phyloP scores from a whole-genome alignment of 495 filamentous ascomycete species.

The Hypoxylon rickii region DNA sequence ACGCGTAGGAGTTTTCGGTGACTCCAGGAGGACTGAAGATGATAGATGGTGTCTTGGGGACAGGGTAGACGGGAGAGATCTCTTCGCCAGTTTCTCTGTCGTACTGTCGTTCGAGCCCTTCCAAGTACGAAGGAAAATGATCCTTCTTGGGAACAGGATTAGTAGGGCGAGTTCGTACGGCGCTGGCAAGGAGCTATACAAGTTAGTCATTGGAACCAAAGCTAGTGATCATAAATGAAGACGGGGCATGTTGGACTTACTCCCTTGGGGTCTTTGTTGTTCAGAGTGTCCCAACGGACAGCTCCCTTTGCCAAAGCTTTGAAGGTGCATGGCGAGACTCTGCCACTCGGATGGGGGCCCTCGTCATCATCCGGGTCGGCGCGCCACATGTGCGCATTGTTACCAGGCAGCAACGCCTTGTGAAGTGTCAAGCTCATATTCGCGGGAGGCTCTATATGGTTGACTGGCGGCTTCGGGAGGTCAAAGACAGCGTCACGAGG shows the following conservation, averaged over 20 bases:
- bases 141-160: neutral
- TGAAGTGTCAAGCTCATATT: neutral
- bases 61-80: slow-evolving; percentile 31
- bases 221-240: neutral
- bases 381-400: neutral
- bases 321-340: slow-evolving; percentile 34
- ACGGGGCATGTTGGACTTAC: slow-evolving; percentile 10
- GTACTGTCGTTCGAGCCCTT: neutral
- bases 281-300: slow-evolving; percentile 4
- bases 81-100: slow-evolving; percentile 26
- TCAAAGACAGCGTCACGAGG: slow-evolving; percentile 23
- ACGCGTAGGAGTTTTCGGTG: neutral
- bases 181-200: neutral
- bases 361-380: slow-evolving; percentile 29
- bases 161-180: slow-evolving; percentile 16
- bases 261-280: slow-evolving; percentile 4
- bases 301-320: slow-evolving; percentile 17
- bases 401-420: neutral
- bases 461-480: slow-evolving; percentile 5
- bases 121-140: neutral
- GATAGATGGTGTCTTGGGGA: slow-evolving; percentile 27
- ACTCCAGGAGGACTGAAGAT: slow-evolving; percentile 34
- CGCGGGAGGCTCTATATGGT: slow-evolving; percentile 12
- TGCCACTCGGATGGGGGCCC: slow-evolving; percentile 10
- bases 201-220: neutral